phyloP scores from a whole-genome alignment of 805 yeast species.

The Ogataea chonburiensis region DNA sequence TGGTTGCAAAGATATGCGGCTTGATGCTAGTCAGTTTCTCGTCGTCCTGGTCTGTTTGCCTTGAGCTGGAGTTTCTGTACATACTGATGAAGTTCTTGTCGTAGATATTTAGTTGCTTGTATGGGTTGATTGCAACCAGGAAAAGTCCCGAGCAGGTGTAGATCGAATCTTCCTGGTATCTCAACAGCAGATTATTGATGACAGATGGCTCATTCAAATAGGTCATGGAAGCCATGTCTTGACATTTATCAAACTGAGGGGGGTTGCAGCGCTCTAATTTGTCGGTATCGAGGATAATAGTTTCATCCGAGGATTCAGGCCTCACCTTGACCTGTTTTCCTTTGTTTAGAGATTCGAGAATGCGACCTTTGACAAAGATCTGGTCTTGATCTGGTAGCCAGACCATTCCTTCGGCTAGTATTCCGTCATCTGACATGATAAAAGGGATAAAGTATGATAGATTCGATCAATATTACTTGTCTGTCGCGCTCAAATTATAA shows the following conservation, averaged over 20 bases:
- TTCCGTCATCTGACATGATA: constrained; percentile 26
- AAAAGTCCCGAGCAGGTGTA: constrained; percentile 95
- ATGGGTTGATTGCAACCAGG: constrained; percentile 94
- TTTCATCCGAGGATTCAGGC: constrained; percentile 15
- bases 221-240: constrained; percentile 95
- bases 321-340: constrained; percentile 38
- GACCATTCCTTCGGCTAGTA: constrained; percentile 52
- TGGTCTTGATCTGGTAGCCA: constrained; percentile 69
- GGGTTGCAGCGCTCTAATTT: constrained; percentile 77
- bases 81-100: constrained; percentile 52
- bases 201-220: constrained; percentile 94
- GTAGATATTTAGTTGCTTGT: constrained; percentile 71
- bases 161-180: constrained; percentile 76
- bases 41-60: constrained; percentile 23
- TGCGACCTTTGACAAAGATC: constrained; percentile 60
- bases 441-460: not conserved
- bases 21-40: constrained; percentile 29
- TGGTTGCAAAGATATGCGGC: constrained; percentile 91
- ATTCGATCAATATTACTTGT: constrained; percentile 4
- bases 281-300: constrained; percentile 39
- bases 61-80: constrained; percentile 35
- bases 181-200: constrained; percentile 72
- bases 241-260: constrained; percentile 80
- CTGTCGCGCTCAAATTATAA: constrained; percentile 8
- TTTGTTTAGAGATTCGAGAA: constrained; percentile 42